Conservation (phyloP, 805 yeast genomes). For the Saturnispora bothae region DNA sequence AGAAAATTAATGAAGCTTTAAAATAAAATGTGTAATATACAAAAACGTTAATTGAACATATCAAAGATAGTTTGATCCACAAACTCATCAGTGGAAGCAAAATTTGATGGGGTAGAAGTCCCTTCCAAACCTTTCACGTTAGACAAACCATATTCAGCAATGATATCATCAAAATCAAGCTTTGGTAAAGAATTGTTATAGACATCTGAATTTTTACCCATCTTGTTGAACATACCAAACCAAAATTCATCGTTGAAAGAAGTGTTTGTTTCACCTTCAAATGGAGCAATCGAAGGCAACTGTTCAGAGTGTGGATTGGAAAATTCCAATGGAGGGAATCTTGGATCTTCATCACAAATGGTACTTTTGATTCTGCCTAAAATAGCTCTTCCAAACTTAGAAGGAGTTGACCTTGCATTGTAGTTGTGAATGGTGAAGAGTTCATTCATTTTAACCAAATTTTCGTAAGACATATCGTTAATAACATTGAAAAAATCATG, state of each 20-base stretch:
- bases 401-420: not conserved
- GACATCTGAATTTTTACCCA: not conserved
- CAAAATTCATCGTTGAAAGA: conserved; percentile 15
- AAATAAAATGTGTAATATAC: not conserved
- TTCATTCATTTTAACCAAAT: conserved; percentile 13
- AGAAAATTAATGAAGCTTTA: conserved; percentile 12
- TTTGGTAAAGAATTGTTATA: not conserved
- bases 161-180: not conserved
- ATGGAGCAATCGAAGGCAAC: not conserved
- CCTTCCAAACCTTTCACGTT: not conserved
- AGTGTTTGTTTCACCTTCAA: not conserved
- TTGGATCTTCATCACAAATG: conserved; percentile 5
- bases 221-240: conserved; percentile 12
- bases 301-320: not conserved
- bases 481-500: conserved; percentile 13
- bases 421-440: conserved; percentile 6
- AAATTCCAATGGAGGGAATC: conserved; percentile 1
- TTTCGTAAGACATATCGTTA: conserved; percentile 12
- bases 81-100: conserved; percentile 6
- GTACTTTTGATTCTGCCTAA: conserved; percentile 1
- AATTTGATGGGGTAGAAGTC: not conserved
- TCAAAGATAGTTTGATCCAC: conserved; percentile 13
- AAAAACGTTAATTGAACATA: conserved; percentile 9
- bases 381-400: conserved; percentile 5
- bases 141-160: conserved; percentile 2